Conservation (phyloP, 1,284 basidiomycete genomes). For the Thecaphora thlaspeos region DNA sequence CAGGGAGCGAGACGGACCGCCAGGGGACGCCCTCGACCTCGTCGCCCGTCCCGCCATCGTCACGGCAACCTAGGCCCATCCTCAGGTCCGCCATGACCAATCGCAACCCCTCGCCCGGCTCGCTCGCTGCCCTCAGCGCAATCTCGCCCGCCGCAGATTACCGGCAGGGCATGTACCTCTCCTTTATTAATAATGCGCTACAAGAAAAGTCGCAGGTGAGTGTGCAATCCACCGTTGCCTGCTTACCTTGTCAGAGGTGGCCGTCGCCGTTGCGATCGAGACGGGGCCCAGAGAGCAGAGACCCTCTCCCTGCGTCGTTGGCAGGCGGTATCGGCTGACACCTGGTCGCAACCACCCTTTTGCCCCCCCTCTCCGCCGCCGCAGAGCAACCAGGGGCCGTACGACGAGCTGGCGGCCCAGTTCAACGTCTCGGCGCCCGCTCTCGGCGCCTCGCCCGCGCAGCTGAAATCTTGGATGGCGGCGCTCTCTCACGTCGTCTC, state of each 20-base stretch:
- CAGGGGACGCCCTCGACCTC: constrained; percentile 3
- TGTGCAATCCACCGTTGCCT: constrained; percentile 2
- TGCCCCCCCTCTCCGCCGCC: not conserved
- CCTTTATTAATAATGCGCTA: constrained; percentile 78
- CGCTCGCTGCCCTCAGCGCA: constrained; percentile 27
- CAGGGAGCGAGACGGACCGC: too few species aligned
- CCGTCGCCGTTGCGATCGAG: too few species aligned
- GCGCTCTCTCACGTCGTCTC: constrained; percentile 64
- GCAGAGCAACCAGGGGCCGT: constrained; percentile 48
- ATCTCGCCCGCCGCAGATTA: constrained; percentile 16
- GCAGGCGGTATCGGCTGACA: too few species aligned
- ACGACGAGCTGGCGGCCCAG: constrained; percentile 63
- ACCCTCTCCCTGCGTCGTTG: too few species aligned
- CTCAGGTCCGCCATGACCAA: constrained; percentile 28
- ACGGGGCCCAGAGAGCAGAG: too few species aligned
- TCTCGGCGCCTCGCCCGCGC: constrained; percentile 30
- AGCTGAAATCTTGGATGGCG: constrained; percentile 59
- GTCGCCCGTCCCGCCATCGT: constrained; percentile 20
- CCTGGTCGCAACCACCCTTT: too few species aligned
- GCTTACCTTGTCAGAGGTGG: too few species aligned
- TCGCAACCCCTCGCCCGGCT: constrained; percentile 24
- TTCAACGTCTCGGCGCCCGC: constrained; percentile 54
- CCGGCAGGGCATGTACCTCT: constrained; percentile 73
- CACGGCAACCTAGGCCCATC: constrained; percentile 12
- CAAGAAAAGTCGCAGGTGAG: constrained; percentile 71